phyloP scores from a whole-genome alignment of 345 rosid genomes.

The Populus deltoides region DNA sequence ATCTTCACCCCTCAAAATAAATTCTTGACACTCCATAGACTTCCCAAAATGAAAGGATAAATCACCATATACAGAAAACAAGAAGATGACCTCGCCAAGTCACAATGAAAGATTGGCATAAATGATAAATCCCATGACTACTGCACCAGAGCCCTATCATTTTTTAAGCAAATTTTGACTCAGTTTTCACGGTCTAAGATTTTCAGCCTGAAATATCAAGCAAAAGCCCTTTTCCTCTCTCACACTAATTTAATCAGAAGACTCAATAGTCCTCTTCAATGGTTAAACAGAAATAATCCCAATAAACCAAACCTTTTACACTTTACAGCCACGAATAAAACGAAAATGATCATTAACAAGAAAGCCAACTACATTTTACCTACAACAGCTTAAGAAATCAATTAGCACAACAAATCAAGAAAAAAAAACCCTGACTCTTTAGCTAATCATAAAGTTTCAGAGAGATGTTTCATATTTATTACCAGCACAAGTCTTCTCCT shows the following conservation, averaged over 20 bases:
- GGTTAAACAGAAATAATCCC: not conserved
- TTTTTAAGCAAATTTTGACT: not conserved
- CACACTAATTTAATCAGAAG: too few relatives aligned
- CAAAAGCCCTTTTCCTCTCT: not conserved
- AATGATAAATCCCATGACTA: not conserved
- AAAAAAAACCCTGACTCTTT: not conserved
- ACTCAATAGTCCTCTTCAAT: not conserved
- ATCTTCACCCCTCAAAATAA: not conserved
- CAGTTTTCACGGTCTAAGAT: not conserved
- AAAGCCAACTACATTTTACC: not conserved
- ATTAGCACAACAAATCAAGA: not conserved
- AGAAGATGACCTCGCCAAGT: not conserved
- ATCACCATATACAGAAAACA: not conserved
- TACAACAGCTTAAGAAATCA: too few relatives aligned
- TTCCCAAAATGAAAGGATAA: not conserved
- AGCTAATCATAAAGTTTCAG: not conserved
- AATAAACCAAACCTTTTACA: not conserved
- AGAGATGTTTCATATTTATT: not conserved
- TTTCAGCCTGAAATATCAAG: not conserved
- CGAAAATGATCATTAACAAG: not conserved
- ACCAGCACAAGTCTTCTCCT: conserved; percentile 96
- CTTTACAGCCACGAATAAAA: not conserved
- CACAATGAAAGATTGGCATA: not conserved
- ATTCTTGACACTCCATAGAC: not conserved
- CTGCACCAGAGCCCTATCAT: not conserved